Evolutionary conservation across 2,329 filamentous ascomycete genomes (phyloP), one percentile per base, ranked within the genome.

Genomic region (Myotisia sp.): DNA sequence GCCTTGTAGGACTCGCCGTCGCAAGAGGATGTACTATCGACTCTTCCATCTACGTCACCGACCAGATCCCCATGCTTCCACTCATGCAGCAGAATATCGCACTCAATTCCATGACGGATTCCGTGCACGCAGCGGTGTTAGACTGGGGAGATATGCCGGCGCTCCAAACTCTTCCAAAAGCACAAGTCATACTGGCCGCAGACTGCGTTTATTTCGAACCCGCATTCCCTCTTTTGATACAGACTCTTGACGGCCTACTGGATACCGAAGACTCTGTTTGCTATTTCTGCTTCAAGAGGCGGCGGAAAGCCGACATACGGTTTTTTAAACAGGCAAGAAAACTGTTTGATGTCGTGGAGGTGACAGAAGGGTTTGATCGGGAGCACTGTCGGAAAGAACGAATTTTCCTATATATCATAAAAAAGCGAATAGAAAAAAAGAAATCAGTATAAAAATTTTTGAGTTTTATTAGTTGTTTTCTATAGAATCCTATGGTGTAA

Each of bases 171-270:
- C 52, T 61, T 21, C 56, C 43, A 65, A 36, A 64, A 66, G 83
- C 85, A 12, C 75, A 86, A 48, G 66, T 93, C 36, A 76, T 98
- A 37, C 69, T 95, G n/a, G 90, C 90, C 3, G 87, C 86, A 26
- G 90, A 95, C 56, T 95, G 87, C 59, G 85, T 93, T 31, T 98
- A 95, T 63, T 92, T 92, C 55, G 90, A 95, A 58, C 85, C 87
- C 2, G 83, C 90, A 1, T 95, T 95, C 51, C 86, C 87, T 19
- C 65, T 94, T 21, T 68, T 98, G 29, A 70, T 90, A 50, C 63
- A 74, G 42, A 95, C 87, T 4, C 62, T 95, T 44, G 64, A 71
- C 39, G 74, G 81, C 42, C 65, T 94, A 30, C 65, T 93, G 43
- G 24, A 23, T 3, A 69, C 71, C 10, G 68, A 67, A 3, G 53